Evolutionary conservation across 805 yeast genomes (phyloP).

Genomic region (Cyberlindnera americana): DNA sequence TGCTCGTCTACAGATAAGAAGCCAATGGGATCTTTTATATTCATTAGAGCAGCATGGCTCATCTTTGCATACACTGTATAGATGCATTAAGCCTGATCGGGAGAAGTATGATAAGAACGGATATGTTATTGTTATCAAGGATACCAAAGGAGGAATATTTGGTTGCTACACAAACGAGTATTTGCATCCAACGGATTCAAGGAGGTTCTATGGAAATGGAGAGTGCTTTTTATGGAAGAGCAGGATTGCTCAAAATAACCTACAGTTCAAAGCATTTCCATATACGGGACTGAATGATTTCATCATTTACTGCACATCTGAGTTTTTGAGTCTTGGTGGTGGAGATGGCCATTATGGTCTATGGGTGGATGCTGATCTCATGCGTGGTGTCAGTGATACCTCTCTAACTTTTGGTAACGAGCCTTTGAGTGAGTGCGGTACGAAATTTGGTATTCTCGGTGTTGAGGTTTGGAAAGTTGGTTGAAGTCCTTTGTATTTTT

Average conservation of each 20-base stretch:
- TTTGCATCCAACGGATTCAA: constrained; percentile 65
- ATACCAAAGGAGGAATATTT: constrained; percentile 58
- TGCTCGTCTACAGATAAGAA: constrained; percentile 69
- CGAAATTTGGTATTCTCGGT: constrained; percentile 68
- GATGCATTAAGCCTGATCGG: constrained; percentile 43
- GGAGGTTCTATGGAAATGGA: constrained; percentile 86
- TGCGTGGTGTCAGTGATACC: constrained; percentile 72
- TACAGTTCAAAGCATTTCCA: constrained; percentile 72
- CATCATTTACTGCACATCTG: constrained; percentile 74
- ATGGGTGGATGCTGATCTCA: constrained; percentile 75
- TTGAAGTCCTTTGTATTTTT: constrained; percentile 7
- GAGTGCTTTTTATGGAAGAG: constrained; percentile 88
- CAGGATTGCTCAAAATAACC: constrained; percentile 12
- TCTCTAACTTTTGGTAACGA: constrained; percentile 92
- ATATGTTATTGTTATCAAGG: constrained; percentile 70
- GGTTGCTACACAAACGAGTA: constrained; percentile 80
- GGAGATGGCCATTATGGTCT: constrained; percentile 92
- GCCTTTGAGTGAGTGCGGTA: constrained; percentile 55
- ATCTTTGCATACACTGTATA: constrained; percentile 74
- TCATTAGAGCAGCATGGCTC: constrained; percentile 94
- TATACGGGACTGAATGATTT: constrained; percentile 88
- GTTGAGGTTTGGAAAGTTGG: constrained; percentile 86
- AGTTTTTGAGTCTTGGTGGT: constrained; percentile 81
- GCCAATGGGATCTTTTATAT: constrained; percentile 74
- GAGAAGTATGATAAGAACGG: constrained; percentile 50